Conservation (phyloP, 495 filamentous ascomycete species). For the Neurospora hispaniola region DNA sequence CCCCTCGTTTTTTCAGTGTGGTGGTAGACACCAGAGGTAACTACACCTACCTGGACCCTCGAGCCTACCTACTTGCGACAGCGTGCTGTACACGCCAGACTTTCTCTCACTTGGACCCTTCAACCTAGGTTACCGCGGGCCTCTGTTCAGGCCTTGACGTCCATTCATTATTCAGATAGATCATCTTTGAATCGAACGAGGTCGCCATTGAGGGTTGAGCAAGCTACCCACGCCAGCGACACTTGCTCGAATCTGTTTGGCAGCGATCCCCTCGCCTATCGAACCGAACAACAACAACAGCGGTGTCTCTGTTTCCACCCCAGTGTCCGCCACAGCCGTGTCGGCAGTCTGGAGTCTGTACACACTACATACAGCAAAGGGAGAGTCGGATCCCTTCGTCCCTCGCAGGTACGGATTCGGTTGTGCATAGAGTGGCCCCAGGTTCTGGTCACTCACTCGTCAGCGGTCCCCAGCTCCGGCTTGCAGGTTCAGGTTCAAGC, state of each 20-base stretch:
- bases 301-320: not conserved
- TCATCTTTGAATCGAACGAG: not conserved
- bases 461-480: not conserved
- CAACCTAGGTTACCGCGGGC: not conserved
- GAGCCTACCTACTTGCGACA: not conserved
- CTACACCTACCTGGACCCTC: not conserved
- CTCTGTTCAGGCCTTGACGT: not conserved
- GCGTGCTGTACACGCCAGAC: not conserved
- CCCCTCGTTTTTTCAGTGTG: not conserved
- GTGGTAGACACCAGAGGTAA: not conserved
- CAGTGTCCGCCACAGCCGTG: not conserved
- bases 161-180: not conserved
- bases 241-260: conserved; percentile 1
- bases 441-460: not conserved
- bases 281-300: not conserved
- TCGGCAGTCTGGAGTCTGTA: not conserved
- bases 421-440: not conserved
- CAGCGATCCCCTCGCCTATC: not conserved
- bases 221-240: not conserved
- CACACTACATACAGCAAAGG: not conserved
- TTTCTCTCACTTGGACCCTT: not conserved
- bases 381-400: not conserved
- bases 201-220: not conserved
- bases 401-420: not conserved
- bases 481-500: not conserved